phyloP scores from a whole-genome alignment of 345 rosid genomes.

The Salix arbutifolia region DNA sequence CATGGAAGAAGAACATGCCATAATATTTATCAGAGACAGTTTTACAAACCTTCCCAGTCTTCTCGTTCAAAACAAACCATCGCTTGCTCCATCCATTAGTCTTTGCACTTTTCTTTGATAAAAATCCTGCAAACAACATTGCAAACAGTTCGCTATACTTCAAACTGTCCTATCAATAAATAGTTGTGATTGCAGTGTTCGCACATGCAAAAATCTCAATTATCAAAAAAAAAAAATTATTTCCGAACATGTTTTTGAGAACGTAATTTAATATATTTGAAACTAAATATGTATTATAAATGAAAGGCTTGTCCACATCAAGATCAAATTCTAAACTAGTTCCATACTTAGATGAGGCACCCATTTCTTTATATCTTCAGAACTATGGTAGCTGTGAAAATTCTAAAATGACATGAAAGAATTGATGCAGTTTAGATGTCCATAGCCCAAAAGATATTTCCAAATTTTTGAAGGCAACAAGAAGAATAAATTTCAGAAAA shows the following conservation, averaged over 20 bases:
- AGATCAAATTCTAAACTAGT: not conserved
- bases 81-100: conserved; percentile 86
- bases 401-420: not conserved
- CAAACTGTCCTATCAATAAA: not conserved
- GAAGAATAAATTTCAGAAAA: not conserved
- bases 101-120: conserved; percentile 89
- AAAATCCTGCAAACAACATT: conserved; percentile 55
- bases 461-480: not conserved
- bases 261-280: not conserved
- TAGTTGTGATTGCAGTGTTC: not conserved
- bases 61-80: conserved; percentile 97
- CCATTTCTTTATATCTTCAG: not conserved
- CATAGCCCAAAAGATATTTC: not conserved
- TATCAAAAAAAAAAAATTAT: not conserved
- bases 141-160: not conserved
- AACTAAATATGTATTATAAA: not conserved
- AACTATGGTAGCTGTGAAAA: not conserved
- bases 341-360: not conserved
- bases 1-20: not conserved
- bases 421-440: not conserved
- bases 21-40: not conserved
- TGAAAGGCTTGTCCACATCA: not conserved
- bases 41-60: conserved; percentile 78
- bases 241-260: not conserved
- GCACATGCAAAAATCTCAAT: not conserved